Base-by-base conservation (phyloP, 129 eudicot species). In the Escallonia rubra region DNA sequence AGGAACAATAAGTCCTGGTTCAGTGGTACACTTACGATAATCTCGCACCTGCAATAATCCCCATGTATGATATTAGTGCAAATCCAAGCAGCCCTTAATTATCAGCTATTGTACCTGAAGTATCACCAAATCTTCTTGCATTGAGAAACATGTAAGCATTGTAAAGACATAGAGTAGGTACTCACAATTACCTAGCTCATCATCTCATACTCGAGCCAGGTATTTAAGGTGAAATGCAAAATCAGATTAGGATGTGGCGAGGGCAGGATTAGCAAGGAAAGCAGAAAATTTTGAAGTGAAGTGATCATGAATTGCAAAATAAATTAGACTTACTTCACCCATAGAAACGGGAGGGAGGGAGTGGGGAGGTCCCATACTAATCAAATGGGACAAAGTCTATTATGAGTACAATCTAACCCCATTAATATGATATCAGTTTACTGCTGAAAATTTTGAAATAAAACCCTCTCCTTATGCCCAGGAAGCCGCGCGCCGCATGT, bases 31-130 rank as follows among this genome's bases (percentile, higher is more conserved):
- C 78, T 85, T 81, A 53, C 96, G 74, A 59, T 84, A 93, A 79
- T 93, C 99, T 45, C 92, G 83, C 66, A 93, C 88, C 99, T 93
- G 82, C 67, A 84, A 53, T 6, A 69, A 57, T 57, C 74, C 61
- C 50, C 70, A 69, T 23, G 42, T 74, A 23, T 57, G n/a, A 59
- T 57, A 16, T 38, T 52, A 42, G 6, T 39, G 5, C 8, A 65
- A 41, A 56, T 14, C 61, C 41, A 63, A 10, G 38, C 53, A 64
- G 10, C 4, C 13, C 14, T 54, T 7, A 14, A 54, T 50, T 11
- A 7, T 11, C 59, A 11, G 12, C 4, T 7, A 54, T 23, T 23
- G 34, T 23, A 23, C 1, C 34, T 23, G 34, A 23, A 23, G 34
- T 23, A 4, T 7, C 61, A 57, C 7, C 61, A 15, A 57, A 4